Percentiles rank a stretch among this genome's conserved stretches.
Conservation (phyloP, 495 filamentous ascomycete genomes). For the Aspergillus kassunensis region DNA sequence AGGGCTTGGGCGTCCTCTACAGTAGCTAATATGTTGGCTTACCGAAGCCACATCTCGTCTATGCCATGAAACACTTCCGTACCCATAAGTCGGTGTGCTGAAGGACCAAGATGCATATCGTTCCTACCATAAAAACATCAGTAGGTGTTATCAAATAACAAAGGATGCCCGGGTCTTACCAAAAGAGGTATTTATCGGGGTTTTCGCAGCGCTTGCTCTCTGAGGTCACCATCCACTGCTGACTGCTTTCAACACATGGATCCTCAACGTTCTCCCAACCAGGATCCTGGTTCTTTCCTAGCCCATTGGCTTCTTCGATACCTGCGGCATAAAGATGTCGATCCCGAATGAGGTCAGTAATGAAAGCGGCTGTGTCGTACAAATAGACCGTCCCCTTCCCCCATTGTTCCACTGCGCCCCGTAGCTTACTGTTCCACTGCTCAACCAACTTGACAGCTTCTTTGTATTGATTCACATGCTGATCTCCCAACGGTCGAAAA, state of each 20-base stretch:
- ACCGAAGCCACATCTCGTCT: conserved; percentile 32
- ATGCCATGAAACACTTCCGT: conserved; percentile 44
- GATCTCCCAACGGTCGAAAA: conserved; percentile 29
- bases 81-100: conserved; percentile 46
- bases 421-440: conserved; percentile 46
- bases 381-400: conserved; percentile 43
- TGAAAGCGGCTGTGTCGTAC: conserved; percentile 48
- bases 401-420: conserved; percentile 38
- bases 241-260: conserved; percentile 31
- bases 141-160: conserved; percentile 9
- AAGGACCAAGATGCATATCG: conserved; percentile 48
- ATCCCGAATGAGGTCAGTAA: conserved; percentile 47
- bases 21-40: background rate
- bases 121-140: conserved; percentile 37
- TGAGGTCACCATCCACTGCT: conserved; percentile 35
- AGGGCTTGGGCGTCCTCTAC: background rate
- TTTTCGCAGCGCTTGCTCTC: conserved; percentile 37
- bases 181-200: conserved; percentile 50
- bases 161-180: conserved; percentile 31
- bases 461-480: conserved; percentile 32
- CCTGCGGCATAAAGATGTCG: conserved; percentile 41
- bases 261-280: conserved; percentile 40
- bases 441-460: conserved; percentile 37
- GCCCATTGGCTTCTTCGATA: conserved; percentile 40
- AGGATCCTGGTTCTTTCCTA: conserved; percentile 34